Conservation (phyloP, 2,329 filamentous ascomycete species). For the Boeremia exigua region DNA sequence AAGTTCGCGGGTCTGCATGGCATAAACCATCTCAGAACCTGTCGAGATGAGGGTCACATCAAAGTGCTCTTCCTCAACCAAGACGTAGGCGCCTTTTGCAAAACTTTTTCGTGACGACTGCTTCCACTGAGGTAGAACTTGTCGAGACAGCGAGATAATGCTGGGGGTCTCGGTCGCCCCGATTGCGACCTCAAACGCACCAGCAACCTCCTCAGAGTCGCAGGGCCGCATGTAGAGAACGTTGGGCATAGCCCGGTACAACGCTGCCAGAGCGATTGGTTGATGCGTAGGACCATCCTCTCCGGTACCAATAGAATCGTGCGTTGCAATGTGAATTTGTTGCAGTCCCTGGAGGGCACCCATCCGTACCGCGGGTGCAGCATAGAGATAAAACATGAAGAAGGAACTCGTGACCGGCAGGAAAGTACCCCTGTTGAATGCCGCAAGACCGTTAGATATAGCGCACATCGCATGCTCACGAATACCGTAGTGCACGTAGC, state of each 20-base stretch:
- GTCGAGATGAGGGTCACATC: slow-evolving; percentile 50
- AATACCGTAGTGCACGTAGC: slow-evolving; percentile 54
- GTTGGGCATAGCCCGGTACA: slow-evolving; percentile 69
- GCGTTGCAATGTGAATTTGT: slow-evolving; percentile 65
- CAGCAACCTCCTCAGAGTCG: slow-evolving; percentile 63
- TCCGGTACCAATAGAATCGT: slow-evolving; percentile 63
- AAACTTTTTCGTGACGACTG: slow-evolving; percentile 51
- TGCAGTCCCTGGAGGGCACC: slow-evolving; percentile 62
- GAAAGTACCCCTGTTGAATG: slow-evolving; percentile 52
- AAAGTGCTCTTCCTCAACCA: slow-evolving; percentile 51
- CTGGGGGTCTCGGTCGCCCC: slow-evolving; percentile 50
- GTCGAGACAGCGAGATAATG: slow-evolving; percentile 58
- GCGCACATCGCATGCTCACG: slow-evolving; percentile 42
- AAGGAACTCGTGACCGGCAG: slow-evolving; percentile 64
- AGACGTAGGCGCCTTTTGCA: slow-evolving; percentile 54
- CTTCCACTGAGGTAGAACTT: slow-evolving; percentile 52
- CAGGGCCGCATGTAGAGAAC: slow-evolving; percentile 65
- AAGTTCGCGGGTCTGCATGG: slow-evolving; percentile 48
- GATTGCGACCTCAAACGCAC: slow-evolving; percentile 60
- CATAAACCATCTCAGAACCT: slow-evolving; percentile 54
- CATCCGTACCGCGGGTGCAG: slow-evolving; percentile 66
- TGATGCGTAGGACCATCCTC: slow-evolving; percentile 69
- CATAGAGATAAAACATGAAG: slow-evolving; percentile 62
- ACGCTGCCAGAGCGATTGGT: slow-evolving; percentile 61
- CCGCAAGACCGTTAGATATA: slow-evolving; percentile 61